Base-by-base conservation (phyloP, 192 early-diverging fungal species). In the Coemansia sp. region DNA sequence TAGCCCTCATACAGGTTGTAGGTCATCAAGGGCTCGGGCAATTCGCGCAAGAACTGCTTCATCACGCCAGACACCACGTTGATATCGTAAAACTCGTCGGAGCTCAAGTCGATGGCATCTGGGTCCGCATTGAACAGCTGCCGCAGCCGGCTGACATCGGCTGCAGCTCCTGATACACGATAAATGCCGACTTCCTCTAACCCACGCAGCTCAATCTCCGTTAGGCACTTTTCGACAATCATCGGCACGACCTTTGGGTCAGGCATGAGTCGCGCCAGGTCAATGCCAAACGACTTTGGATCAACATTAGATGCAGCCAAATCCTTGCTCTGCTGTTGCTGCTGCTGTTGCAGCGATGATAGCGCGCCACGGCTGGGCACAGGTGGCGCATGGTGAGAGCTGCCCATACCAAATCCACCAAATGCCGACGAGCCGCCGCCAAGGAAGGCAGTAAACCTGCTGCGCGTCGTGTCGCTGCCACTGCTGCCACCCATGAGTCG, bases 21-120 rank as follows among this genome's bases (percentile, higher is more conserved):
- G 1, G 97, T 97, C 69, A 95, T 87, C 53, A 99, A 72, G 1
- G 96, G 95, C 66, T 99, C 96, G 1, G 97, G 97, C 63, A 99
- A 69, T 53, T 95, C 94, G 16, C 97, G 88, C 67, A 99, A 79
- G 79, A 97, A 99, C 75, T 93, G 94, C 78, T 97, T 97, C 76
- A 97, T 75, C 53, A 95, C 88, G 55, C 93, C 94, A 2, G 95
- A 95, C 6, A 97, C 86, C 14, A 92, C 87, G 74, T 93, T 91
- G 71, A 93, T 93, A 42, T 93, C 92, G 37, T 84, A 80, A 72
- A 87, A 93, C 26, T 85, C 84, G 47, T 88, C 84, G 1, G 74
- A 68, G 64, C 78, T 80, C 65, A 93, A 68, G 38, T 90, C 80
- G 13, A 93, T 84, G 6, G 81, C 77, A 1, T 85, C 75, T 1